These are phyloP conservation scores for Lunularia cruciata DNA, from an alignment of 225 moss, liverwort and hornwort species.

Conservation along the genomic window DNA sequence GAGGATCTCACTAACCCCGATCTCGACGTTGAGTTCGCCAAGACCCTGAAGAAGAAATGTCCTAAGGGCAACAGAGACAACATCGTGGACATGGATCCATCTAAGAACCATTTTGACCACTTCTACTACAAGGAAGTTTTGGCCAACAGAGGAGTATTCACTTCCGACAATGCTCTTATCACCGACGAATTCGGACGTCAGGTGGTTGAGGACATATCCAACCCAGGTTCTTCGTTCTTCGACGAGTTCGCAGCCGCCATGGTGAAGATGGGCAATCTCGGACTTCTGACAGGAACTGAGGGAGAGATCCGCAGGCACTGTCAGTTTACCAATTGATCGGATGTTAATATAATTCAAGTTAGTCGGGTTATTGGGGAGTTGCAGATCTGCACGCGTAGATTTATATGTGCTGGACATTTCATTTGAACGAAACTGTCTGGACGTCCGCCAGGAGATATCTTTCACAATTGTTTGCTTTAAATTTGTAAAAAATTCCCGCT, in stretches of 20 bases:
- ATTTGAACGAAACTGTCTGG: too few relatives aligned
- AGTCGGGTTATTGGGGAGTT: too few relatives aligned
- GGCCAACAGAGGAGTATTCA: constrained; percentile 24
- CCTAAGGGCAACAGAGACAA: constrained; percentile 33
- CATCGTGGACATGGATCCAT: constrained; percentile 27
- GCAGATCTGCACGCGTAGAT: too few relatives aligned
- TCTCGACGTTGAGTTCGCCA: constrained; percentile 40
- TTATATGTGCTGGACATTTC: too few relatives aligned
- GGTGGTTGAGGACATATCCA: neutral
- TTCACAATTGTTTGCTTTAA: too few relatives aligned
- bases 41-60: constrained; percentile 39
- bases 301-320: constrained; percentile 35
- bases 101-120: neutral
- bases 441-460: too few relatives aligned
- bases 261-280: constrained; percentile 36
- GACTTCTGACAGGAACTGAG: neutral
- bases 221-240: constrained; percentile 17
- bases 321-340: constrained; percentile 21
- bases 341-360: too few relatives aligned
- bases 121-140: constrained; percentile 36
- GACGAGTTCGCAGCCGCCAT: constrained; percentile 25
- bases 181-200: neutral
- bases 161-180: constrained; percentile 28
- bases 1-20: constrained; percentile 35
- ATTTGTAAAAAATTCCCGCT: too few relatives aligned